phyloP scores from a whole-genome alignment of 2,329 filamentous ascomycete genomes.

The Hortaea werneckii region DNA sequence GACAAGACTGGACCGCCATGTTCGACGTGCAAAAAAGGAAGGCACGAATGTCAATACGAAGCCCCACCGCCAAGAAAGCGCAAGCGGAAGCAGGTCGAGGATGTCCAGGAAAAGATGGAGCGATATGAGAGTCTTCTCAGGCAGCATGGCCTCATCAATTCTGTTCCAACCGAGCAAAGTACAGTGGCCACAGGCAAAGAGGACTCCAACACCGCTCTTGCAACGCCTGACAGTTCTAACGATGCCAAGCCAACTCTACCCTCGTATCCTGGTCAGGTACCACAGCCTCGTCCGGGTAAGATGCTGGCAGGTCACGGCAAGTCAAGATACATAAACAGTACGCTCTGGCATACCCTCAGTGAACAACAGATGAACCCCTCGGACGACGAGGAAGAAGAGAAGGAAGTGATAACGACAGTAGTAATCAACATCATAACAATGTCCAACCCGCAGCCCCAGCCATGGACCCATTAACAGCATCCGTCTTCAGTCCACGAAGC shows the following conservation, averaged over 20 bases:
- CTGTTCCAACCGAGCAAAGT: conserved; percentile 1
- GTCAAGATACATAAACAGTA: conserved; percentile 34
- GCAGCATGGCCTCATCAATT: conserved; percentile 25
- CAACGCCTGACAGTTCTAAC: not conserved
- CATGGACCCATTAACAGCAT: conserved; percentile 19
- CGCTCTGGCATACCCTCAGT: conserved; percentile 20
- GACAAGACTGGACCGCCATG: conserved; percentile 26
- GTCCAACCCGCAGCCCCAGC: conserved; percentile 6
- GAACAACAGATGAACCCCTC: conserved; percentile 21
- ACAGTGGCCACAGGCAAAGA: not conserved
- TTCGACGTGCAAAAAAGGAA: conserved; percentile 25
- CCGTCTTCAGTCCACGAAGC: conserved; percentile 10
- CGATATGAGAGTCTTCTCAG: conserved; percentile 32
- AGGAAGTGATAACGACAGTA: conserved; percentile 6
- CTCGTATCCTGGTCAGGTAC: not conserved
- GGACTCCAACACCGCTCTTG: not conserved
- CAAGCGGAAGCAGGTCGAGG: conserved; percentile 28
- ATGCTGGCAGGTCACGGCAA: conserved; percentile 24
- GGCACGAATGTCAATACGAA: conserved; percentile 32
- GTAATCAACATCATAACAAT: conserved; percentile 22
- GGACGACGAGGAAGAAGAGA: conserved; percentile 17
- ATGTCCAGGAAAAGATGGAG: conserved; percentile 27
- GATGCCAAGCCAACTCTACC: not conserved
- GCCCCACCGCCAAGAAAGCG: conserved; percentile 29
- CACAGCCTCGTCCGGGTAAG: conserved; percentile 10